phyloP scores from a whole-genome alignment of 495 filamentous ascomycete species.

The Penicillium antarcticum region DNA sequence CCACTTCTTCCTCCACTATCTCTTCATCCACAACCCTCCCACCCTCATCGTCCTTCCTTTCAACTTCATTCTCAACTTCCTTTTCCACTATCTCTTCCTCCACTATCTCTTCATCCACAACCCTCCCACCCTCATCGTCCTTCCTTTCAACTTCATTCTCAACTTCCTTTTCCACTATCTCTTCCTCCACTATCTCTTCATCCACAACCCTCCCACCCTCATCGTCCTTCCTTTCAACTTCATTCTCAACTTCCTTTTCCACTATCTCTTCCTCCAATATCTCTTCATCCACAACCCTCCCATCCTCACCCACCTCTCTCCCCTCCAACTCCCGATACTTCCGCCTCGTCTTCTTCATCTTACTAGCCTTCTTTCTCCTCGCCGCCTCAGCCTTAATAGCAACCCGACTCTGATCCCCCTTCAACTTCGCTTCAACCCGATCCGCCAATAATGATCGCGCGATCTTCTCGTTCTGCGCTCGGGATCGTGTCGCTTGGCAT shows the following conservation, averaged over 20 bases:
- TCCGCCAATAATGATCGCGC: constrained; percentile 76
- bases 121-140: too few relatives aligned
- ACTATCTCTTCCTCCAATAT: constrained; percentile 20
- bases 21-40: constrained; percentile 40
- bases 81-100: constrained; percentile 5
- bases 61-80: not conserved
- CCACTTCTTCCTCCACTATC: constrained; percentile 19
- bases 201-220: constrained; percentile 42
- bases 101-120: constrained; percentile 38
- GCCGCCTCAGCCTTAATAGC: constrained; percentile 53
- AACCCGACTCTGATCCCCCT: constrained; percentile 55
- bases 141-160: not conserved
- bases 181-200: constrained; percentile 26
- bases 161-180: constrained; percentile 3
- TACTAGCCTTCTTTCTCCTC: constrained; percentile 63
- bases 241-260: not conserved
- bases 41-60: too few relatives aligned
- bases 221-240: too few relatives aligned
- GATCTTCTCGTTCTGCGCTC: constrained; percentile 83
- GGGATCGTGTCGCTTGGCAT: constrained; percentile 83
- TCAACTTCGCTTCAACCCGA: constrained; percentile 65
- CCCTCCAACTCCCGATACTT: constrained; percentile 56
- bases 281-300: constrained; percentile 30
- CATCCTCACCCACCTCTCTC: constrained; percentile 37
- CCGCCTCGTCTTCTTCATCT: constrained; percentile 60